Conservation (phyloP, 768 basidiomycete species). For the Pholiota molesta region DNA sequence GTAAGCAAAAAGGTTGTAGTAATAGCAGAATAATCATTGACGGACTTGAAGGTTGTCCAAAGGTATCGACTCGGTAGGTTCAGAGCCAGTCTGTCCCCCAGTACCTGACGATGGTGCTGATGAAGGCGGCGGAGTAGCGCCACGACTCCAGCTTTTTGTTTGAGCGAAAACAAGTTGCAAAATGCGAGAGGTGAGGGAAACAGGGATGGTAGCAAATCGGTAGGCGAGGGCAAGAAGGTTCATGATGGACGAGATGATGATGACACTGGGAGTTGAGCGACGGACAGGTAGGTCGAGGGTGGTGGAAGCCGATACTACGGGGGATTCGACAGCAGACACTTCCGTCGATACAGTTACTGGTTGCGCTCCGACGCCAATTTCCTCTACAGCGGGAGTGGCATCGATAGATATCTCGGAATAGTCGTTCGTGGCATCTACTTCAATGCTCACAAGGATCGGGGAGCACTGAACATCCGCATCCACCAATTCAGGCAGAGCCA, state of each 20-base stretch:
- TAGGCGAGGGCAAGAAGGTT: constrained; percentile 51
- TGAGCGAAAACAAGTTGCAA: constrained; percentile 29
- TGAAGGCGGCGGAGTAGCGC: background rate
- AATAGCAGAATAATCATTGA: constrained; percentile 44
- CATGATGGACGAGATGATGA: constrained; percentile 42
- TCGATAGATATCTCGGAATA: constrained; percentile 45
- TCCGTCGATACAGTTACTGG: constrained; percentile 46
- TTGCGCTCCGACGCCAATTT: constrained; percentile 55
- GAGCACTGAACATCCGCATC: constrained; percentile 39
- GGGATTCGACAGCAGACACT: constrained; percentile 42
- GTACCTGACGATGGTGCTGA: background rate
- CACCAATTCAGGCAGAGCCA: constrained; percentile 31
- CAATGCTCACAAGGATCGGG: constrained; percentile 34
- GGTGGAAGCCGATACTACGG: constrained; percentile 7
- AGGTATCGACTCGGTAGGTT: constrained; percentile 31
- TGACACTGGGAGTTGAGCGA: constrained; percentile 26
- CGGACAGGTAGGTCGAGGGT: constrained; percentile 14
- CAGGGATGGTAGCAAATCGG: constrained; percentile 51
- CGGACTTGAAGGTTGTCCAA: constrained; percentile 51
- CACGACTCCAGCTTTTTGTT: constrained; percentile 17
- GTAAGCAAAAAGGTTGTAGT: constrained; percentile 32
- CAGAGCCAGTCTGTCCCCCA: constrained; percentile 13
- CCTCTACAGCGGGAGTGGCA: constrained; percentile 46
- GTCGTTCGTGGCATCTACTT: constrained; percentile 37
- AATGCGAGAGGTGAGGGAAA: constrained; percentile 51